phyloP scores from a whole-genome alignment of 805 yeast species.

The Blastobotrys peoriensis region DNA sequence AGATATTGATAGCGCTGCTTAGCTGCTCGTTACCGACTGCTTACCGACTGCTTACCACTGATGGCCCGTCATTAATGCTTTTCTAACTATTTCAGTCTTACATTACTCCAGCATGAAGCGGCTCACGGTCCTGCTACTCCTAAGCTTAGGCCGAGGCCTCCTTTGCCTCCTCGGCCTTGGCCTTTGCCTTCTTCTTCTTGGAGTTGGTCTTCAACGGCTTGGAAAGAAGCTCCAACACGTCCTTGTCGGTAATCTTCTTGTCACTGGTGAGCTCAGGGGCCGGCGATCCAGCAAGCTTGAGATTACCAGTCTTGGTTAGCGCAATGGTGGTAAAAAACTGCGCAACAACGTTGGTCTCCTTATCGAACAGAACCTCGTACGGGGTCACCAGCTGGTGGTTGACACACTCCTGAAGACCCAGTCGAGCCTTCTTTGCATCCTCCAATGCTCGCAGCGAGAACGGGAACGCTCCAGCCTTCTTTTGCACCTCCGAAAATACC shows the following conservation, averaged over 20 bases:
- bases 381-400: constrained; percentile 62
- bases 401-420: constrained; percentile 67
- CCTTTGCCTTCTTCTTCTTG: constrained; percentile 40
- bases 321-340: constrained; percentile 74
- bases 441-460: constrained; percentile 58
- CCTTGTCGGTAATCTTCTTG: constrained; percentile 49
- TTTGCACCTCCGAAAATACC: constrained; percentile 60
- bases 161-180: too few species aligned
- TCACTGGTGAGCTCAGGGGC: constrained; percentile 47
- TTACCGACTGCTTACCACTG: not conserved
- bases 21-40: too few species aligned
- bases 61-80: constrained; percentile 6
- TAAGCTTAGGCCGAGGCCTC: constrained; percentile 24
- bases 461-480: constrained; percentile 62
- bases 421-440: constrained; percentile 64
- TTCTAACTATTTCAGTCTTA: too few species aligned
- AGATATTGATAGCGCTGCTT: too few species aligned
- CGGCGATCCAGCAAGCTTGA: constrained; percentile 54
- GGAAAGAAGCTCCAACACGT: constrained; percentile 40
- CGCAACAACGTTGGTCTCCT: constrained; percentile 59
- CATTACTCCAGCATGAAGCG: too few species aligned
- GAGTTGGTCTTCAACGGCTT: constrained; percentile 46
- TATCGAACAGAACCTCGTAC: constrained; percentile 63
- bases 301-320: constrained; percentile 64
- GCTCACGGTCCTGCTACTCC: too few species aligned